phyloP scores from a whole-genome alignment of 2,329 filamentous ascomycete species.

The Exophiala bonariae region DNA sequence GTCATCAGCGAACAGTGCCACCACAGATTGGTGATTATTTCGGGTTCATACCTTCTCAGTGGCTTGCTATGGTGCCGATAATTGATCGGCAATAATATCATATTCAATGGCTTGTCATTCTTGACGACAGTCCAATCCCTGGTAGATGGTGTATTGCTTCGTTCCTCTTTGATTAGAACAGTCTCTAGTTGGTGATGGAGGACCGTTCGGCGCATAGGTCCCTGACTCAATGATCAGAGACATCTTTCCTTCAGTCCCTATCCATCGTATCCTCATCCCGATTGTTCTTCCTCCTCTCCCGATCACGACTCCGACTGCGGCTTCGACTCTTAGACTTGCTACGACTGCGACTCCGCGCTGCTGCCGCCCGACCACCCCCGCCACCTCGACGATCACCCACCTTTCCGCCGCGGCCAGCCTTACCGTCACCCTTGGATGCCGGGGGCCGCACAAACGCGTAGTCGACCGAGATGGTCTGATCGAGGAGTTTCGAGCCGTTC shows the following conservation, averaged over 20 bases:
- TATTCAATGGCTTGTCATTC: background rate
- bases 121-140: no score
- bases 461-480: conserved; percentile 65
- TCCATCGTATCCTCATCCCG: conserved; percentile 24
- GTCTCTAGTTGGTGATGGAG: no score
- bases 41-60: conserved; percentile 3
- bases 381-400: conserved; percentile 11
- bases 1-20: background rate
- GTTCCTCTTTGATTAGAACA: no score
- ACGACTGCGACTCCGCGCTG: conserved; percentile 45
- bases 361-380: conserved; percentile 42
- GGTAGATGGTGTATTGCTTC: no score
- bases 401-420: conserved; percentile 39
- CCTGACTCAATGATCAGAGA: background rate
- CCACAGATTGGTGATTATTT: no score
- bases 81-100: background rate
- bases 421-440: conserved; percentile 41
- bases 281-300: conserved; percentile 10
- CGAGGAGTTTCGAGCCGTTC: conserved; percentile 61
- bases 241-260: conserved; percentile 13
- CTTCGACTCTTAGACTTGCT: conserved; percentile 44
- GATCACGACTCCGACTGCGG: conserved; percentile 36
- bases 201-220: no score
- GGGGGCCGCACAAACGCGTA: conserved; percentile 66
- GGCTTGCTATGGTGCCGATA: conserved; percentile 8